A percentile compares a stretch with the other conserved stretches of the same genome.
Evolutionary conservation across 495 filamentous ascomycete species (phyloP).

Genomic region (Aspergillus olivimuriae): DNA sequence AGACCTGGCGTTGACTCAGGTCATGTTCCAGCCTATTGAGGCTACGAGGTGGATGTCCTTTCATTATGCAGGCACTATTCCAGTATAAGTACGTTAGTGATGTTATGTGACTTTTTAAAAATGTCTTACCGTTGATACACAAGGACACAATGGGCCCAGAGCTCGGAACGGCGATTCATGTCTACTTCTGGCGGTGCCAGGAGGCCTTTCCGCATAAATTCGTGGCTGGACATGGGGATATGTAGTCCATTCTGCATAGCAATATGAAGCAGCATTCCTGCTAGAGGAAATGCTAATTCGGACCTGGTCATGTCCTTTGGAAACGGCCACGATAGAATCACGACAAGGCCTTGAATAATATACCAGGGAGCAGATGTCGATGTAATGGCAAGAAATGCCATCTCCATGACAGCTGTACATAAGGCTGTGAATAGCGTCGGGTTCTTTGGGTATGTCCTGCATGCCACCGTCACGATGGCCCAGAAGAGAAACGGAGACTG

Average conservation of each 20-base stretch:
- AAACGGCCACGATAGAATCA: constrained; percentile 46
- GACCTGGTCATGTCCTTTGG: constrained; percentile 36
- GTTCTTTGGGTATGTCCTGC: constrained; percentile 32
- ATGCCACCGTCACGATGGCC: constrained; percentile 37
- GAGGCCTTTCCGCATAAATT: constrained; percentile 35
- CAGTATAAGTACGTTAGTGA: constrained; percentile 2
- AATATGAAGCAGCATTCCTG: constrained; percentile 36
- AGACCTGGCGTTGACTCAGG: constrained; percentile 23
- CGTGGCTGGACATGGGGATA: constrained; percentile 42
- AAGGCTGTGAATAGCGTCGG: constrained; percentile 37
- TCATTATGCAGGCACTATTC: constrained; percentile 27
- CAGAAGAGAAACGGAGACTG: constrained; percentile 47
- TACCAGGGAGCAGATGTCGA: constrained; percentile 34
- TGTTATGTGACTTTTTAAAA: too few relatives aligned
- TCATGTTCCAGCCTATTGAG: constrained; percentile 30
- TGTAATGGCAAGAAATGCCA: constrained; percentile 37
- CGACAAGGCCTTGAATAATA: constrained; percentile 41
- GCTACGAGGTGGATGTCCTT: constrained; percentile 32
- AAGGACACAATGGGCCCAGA: constrained; percentile 40
- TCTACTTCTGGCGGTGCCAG: constrained; percentile 29
- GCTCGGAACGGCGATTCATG: constrained; percentile 30
- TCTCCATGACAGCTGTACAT: constrained; percentile 32
- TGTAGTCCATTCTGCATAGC: constrained; percentile 48
- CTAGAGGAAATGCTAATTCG: constrained; percentile 37
- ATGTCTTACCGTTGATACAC: constrained; percentile 33